Conservation (phyloP, 331 rosid genomes). For the Saraca asoca region DNA sequence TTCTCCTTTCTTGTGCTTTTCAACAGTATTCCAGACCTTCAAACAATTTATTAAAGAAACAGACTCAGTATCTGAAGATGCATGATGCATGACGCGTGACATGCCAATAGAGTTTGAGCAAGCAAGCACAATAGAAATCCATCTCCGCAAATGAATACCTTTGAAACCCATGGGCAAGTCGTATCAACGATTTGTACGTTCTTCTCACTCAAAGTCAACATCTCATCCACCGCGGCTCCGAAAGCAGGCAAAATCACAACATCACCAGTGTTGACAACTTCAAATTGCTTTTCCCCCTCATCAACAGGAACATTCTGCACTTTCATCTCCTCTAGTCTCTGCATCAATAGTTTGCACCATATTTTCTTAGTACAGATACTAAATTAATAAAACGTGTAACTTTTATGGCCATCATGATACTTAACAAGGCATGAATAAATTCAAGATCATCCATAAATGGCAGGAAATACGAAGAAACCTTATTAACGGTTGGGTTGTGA, state of each 20-base stretch:
- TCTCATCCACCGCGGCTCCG: constrained; percentile 96
- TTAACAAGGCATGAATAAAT: not conserved
- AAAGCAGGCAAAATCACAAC: constrained; percentile 97
- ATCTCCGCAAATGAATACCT: constrained; percentile 49
- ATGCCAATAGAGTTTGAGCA: constrained; percentile 19
- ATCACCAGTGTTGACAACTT: constrained; percentile 73
- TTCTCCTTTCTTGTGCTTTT: constrained; percentile 92
- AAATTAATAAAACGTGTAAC: not conserved
- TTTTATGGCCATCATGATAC: not conserved
- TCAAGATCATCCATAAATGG: constrained; percentile 1
- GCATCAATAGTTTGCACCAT: constrained; percentile 24
- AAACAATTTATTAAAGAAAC: constrained; percentile 37
- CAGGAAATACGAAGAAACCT: constrained; percentile 48
- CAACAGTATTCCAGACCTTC: constrained; percentile 92
- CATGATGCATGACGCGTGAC: constrained; percentile 13
- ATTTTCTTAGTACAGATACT: not conserved
- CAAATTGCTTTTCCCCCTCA: constrained; percentile 77
- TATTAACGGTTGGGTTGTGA: constrained; percentile 91
- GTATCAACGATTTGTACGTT: constrained; percentile 91
- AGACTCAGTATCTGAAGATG: constrained; percentile 31
- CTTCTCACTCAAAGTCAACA: constrained; percentile 76
- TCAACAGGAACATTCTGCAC: constrained; percentile 70
- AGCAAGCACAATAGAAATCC: constrained; percentile 8
- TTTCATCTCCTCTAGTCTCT: constrained; percentile 88
- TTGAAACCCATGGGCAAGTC: constrained; percentile 98